Percentiles rank a stretch among this genome's conserved stretches.
Evolutionary conservation across 352 stramenopile species (phyloP).

Genomic region (Phytophthora hibernalis): DNA sequence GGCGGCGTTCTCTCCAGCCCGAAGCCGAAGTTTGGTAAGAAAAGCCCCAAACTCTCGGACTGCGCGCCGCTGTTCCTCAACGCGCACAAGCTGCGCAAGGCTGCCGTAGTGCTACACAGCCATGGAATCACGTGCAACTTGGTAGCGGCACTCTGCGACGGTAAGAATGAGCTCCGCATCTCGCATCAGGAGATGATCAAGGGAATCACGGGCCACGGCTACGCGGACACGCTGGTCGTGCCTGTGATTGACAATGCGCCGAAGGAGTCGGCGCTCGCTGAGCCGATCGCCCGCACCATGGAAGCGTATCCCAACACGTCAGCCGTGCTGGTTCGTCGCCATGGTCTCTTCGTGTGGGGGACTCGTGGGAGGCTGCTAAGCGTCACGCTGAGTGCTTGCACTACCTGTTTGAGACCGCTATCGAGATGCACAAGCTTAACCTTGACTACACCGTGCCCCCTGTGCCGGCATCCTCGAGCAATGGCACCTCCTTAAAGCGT

Average conservation of each 20-base stretch:
- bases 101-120: constrained; percentile 80
- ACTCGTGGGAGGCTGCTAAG: constrained; percentile 96
- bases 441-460: constrained; percentile 74
- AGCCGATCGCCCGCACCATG: constrained; percentile 89
- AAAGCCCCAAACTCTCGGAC: constrained; percentile 88
- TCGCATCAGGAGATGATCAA: constrained; percentile 99
- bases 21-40: constrained; percentile 45
- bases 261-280: constrained; percentile 92
- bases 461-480: constrained; percentile 48
- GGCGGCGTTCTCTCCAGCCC: constrained; percentile 78
- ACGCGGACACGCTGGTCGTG: constrained; percentile 93
- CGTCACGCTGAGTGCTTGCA: constrained; percentile 96
- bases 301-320: constrained; percentile 86
- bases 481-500: constrained; percentile 55
- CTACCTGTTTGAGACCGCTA: constrained; percentile 94
- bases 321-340: constrained; percentile 94
- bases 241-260: constrained; percentile 98
- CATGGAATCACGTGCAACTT: constrained; percentile 90
- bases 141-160: constrained; percentile 91
- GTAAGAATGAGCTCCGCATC: constrained; percentile 84
- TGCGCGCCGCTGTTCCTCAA: constrained; percentile 95
- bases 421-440: constrained; percentile 91
- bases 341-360: constrained; percentile 98
- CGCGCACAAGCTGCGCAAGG: constrained; percentile 88
- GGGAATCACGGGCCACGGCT: constrained; percentile 92